phyloP scores from a whole-genome alignment of 2,329 filamentous ascomycete genomes.

The Sclerotinia nivalis region DNA sequence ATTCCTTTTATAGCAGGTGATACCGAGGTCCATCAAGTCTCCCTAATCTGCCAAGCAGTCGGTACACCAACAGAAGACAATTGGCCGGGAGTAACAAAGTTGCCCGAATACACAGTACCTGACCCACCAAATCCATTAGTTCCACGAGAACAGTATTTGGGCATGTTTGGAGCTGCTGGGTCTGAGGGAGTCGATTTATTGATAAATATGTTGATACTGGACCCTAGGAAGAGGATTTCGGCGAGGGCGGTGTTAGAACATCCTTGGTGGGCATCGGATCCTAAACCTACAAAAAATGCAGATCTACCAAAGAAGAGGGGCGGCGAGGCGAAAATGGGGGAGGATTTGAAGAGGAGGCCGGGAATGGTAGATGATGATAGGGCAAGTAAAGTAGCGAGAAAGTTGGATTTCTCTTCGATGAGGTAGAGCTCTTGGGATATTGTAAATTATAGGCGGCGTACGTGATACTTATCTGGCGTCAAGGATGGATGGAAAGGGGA shows the following conservation, averaged over 20 bases:
- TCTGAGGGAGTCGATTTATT: constrained; percentile 83
- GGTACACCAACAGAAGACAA: constrained; percentile 92
- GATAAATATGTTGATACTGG: constrained; percentile 79
- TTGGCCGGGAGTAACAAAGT: constrained; percentile 85
- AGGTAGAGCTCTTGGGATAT: constrained; percentile 25
- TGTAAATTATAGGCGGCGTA: background rate
- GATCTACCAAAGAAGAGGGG: constrained; percentile 77
- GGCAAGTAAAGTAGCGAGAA: constrained; percentile 57
- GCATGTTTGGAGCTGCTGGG: constrained; percentile 78
- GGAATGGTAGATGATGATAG: constrained; percentile 70
- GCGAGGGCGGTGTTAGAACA: constrained; percentile 78
- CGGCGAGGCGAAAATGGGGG: constrained; percentile 73
- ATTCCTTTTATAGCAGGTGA: constrained; percentile 81
- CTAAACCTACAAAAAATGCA: constrained; percentile 77
- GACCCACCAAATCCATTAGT: constrained; percentile 57
- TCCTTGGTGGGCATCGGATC: constrained; percentile 81
- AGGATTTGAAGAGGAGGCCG: constrained; percentile 62
- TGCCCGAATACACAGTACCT: constrained; percentile 78
- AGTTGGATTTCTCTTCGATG: constrained; percentile 40
- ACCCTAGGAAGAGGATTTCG: constrained; percentile 81
- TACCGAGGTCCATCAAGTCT: constrained; percentile 83
- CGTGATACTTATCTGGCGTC: constrained; percentile 17
- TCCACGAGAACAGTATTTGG: constrained; percentile 70
- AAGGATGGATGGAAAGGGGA: background rate
- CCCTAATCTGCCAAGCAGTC: constrained; percentile 78